Evolutionary conservation across 495 filamentous ascomycete genomes (phyloP).

Genomic region (Cudoniella acicularis): DNA sequence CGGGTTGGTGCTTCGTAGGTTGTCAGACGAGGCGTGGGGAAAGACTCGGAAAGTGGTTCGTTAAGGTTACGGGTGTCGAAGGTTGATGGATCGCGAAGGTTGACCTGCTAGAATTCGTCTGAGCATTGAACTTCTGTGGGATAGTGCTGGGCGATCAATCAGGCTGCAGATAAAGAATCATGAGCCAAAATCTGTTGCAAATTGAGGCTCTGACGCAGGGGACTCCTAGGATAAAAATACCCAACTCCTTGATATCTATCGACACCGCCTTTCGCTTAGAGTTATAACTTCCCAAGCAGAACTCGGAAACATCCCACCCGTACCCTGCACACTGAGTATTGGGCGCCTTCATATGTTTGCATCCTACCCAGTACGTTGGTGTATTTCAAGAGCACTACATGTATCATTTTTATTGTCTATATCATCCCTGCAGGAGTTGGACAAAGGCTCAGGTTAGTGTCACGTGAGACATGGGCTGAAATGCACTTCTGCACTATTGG

Average conservation of each 20-base stretch:
- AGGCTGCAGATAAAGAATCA: conserved; percentile 10
- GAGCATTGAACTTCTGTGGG: conserved; percentile 7
- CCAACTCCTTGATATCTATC: background rate
- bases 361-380: no score
- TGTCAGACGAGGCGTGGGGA: background rate
- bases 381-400: no score
- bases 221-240: background rate
- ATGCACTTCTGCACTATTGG: no score
- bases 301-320: no score
- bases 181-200: conserved; percentile 12
- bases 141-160: conserved; percentile 3
- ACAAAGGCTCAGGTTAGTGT: background rate
- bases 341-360: no score
- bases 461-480: no score
- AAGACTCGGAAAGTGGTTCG: background rate
- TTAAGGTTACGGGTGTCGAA: background rate
- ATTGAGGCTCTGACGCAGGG: conserved; percentile 10
- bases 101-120: background rate
- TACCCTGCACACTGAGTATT: no score
- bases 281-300: background rate
- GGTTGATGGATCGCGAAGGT: conserved; percentile 1
- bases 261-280: background rate
- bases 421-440: background rate
- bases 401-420: no score
- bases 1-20: conserved; percentile 1